Base-by-base conservation (phyloP, 202 grass and related monocot species). In the Saccharum hybrid region DNA sequence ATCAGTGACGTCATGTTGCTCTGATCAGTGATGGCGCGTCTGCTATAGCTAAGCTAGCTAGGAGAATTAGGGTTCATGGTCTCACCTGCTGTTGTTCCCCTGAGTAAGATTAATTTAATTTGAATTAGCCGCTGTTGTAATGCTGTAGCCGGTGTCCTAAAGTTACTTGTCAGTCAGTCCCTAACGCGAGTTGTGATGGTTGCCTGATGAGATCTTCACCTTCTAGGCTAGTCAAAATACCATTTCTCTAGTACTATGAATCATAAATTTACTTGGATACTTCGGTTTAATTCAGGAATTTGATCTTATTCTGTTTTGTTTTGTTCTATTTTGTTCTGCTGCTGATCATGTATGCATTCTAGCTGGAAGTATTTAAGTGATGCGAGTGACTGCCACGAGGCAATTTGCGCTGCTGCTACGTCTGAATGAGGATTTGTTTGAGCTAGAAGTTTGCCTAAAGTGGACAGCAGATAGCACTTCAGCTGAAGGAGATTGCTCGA, bases 61-160 rank as follows among this genome's bases (percentile, higher is more conserved):
- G 85, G 88, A 90, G 84, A 84, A 49, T 87, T 84, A 87, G 84
- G 81, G 54, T 66, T 71, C 81, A 84, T 66, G 84, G 54, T 87
- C 84, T 90, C 85, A 18, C 72, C 57, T 61, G 71, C 43, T 77
- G 70, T 77, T 81, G 70, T 72, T 80, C 69, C 18, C 28, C 40
- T 0, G 19, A 71, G 83, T 90, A 83, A 80, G 63, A 90, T 90
- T 83, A 84, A 81, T 84, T 82, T 82, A 61, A 82, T 82, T 72
- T 12, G 72, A 59, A 75, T 76, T 90, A 90, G 85, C 23, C 22
- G 54, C 63, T 13, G 43, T 81, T 77, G 71, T 84, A 87, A 87
- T 76, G 51, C 63, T 81, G 81, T 87, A 80, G 76, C 56, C 38
- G 1, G 31, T 71, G 51, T 81, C 52, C 36, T 79, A 85, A 71